Evolutionary conservation across 257 asterid genomes (phyloP).

Genomic region (Ballota nigra): DNA sequence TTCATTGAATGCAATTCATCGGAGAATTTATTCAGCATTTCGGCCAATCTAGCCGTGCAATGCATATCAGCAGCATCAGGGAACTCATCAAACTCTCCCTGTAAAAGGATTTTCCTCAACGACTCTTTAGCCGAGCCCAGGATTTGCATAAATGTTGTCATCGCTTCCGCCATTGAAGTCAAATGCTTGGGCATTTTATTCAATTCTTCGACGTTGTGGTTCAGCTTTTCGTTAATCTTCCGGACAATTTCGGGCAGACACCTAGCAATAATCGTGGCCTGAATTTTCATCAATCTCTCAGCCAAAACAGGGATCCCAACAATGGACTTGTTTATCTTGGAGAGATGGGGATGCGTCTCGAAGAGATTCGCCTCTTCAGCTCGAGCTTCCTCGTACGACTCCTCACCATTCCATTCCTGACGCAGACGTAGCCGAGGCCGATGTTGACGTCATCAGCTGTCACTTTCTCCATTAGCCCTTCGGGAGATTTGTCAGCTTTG

Average conservation of each 20-base stretch:
- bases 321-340: slow-evolving; percentile 23
- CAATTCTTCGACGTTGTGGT: slow-evolving; percentile 16
- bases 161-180: slow-evolving; percentile 30
- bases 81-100: no score
- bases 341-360: slow-evolving; percentile 24
- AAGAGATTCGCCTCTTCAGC: slow-evolving; percentile 27
- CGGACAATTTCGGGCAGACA: slow-evolving; percentile 34
- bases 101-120: slow-evolving; percentile 25
- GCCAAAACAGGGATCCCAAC: slow-evolving; percentile 39
- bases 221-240: slow-evolving; percentile 8
- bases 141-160: slow-evolving; percentile 27
- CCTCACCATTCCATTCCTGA: no score
- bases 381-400: slow-evolving; percentile 32
- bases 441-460: no score
- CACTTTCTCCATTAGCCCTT: no score
- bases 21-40: slow-evolving; percentile 22
- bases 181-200: slow-evolving; percentile 24
- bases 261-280: slow-evolving; percentile 28
- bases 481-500: no score
- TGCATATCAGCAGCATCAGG: no score
- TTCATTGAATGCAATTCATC: neutral
- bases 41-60: no score
- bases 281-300: slow-evolving; percentile 28
- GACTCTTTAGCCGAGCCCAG: slow-evolving; percentile 27
- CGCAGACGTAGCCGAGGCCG: no score